Percentiles rank a stretch among this genome's conserved stretches.
Conservation (phyloP, 2,329 filamentous ascomycete genomes). For the Cytospora piceicola region DNA sequence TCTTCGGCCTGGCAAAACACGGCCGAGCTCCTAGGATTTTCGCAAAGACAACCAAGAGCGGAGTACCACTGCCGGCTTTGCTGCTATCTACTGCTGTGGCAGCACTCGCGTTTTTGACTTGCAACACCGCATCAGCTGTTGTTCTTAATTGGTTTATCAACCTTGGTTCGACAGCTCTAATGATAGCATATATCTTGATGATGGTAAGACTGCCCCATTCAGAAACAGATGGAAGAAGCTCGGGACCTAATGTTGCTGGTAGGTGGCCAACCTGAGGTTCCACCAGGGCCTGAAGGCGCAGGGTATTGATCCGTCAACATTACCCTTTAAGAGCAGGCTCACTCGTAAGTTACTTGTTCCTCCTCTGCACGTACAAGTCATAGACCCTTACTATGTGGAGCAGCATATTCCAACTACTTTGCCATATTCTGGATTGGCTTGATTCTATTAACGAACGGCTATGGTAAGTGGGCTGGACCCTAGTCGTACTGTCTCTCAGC, state of each 20-base stretch:
- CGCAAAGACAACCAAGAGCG: conserved; percentile 49
- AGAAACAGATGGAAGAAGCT: neutral
- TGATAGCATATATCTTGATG: conserved; percentile 1
- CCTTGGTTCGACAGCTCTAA: conserved; percentile 51
- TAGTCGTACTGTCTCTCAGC: neutral
- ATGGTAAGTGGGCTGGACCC: neutral
- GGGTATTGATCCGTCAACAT: neutral
- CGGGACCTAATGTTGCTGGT: neutral
- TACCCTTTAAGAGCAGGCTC: neutral
- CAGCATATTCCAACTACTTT: conserved; percentile 4
- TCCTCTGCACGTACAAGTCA: neutral
- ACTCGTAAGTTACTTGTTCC: neutral
- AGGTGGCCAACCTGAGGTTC: neutral
- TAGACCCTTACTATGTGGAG: neutral
- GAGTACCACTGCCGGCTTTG: conserved; percentile 43
- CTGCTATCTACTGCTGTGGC: conserved; percentile 51
- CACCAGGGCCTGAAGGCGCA: neutral
- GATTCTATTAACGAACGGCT: neutral
- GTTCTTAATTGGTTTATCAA: conserved; percentile 67
- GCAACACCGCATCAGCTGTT: conserved; percentile 57
- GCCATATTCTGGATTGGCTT: neutral
- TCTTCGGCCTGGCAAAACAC: conserved; percentile 22
- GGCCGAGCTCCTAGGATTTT: conserved; percentile 52
- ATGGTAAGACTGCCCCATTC: neutral
- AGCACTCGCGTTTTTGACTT: conserved; percentile 68